Base-by-base conservation (phyloP, 2,329 filamentous ascomycete species). In the Hortaea werneckii region DNA sequence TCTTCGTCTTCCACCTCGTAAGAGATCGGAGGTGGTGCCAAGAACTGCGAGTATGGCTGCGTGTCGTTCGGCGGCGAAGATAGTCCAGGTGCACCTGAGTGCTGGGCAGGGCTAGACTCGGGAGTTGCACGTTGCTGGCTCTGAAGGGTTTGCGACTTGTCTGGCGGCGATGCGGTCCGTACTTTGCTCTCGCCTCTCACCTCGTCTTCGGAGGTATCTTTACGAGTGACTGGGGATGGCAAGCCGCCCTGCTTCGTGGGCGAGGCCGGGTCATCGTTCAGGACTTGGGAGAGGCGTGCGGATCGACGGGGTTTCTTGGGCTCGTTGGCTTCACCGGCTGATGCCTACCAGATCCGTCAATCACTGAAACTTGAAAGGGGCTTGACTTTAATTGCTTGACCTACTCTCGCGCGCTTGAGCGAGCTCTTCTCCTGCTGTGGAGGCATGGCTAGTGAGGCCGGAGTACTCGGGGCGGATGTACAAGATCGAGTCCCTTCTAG, bases 1-100 rank as follows among this genome's bases (percentile, higher is more conserved):
- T 77, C 79, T 67, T 95, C 88, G 61, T 95, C 85, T 51, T 89
- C 79, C 4, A 94, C 85, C 46, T 94, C 87, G 52, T 89, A 85
- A 8, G 82, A 82, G 40, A 90, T 55, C 6, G 58, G 76, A 28
- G 87, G 79, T 2, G 84, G 81, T 54, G 87, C 82, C 34, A 86
- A 69, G 58, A 84, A 85, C 67, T 98, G 92, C 6, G 86, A 89
- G 50, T 87, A 80, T 0, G 81, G 75, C 61, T 89, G 85, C 0
- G 85, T 89, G 58, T 87, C 86, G 53, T 81, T 77, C 0, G 84
- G 83, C 4, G 86, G 86, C 20, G 78, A 80, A 3, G 76, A 78
- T 4, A 76, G 63, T 34, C 69, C 67, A 58, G 41, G 45, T 43
- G 28, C 75, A 29, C 50, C 51, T 7, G 56, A 55, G 13, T 50